A percentile compares a stretch with the other conserved stretches of the same genome.
Conservation (phyloP, 2,329 filamentous ascomycete genomes). For the Podosphaera xanthii region DNA sequence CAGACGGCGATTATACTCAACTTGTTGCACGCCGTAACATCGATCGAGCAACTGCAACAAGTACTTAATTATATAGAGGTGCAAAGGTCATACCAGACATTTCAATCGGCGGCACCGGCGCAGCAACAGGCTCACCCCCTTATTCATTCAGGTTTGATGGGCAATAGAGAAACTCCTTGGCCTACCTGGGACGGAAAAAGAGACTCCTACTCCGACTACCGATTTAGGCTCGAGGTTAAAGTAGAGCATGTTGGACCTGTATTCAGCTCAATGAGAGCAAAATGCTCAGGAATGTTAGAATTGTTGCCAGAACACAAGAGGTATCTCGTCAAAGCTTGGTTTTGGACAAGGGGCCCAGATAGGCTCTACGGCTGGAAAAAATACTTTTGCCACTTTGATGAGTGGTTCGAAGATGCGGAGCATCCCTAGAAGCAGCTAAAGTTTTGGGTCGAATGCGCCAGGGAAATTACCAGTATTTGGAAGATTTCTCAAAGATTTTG, state of each 20-base stretch:
- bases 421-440: neutral
- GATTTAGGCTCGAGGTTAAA: neutral
- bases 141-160: neutral
- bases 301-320: neutral
- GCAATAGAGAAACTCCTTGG: neutral
- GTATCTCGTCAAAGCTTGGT: neutral
- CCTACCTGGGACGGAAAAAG: neutral
- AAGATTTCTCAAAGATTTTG: too few relatives aligned
- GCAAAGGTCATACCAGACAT: neutral
- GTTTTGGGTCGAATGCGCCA: too few relatives aligned
- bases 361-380: neutral
- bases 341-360: neutral
- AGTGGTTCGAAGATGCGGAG: neutral
- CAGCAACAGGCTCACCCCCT: neutral
- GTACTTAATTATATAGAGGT: neutral
- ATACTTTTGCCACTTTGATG: neutral
- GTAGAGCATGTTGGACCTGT: neutral
- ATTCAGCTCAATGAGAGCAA: neutral
- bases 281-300: neutral
- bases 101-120: neutral
- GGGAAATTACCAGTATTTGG: too few relatives aligned
- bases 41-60: neutral
- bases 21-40: too few relatives aligned
- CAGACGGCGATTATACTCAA: too few relatives aligned
- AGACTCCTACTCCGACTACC: neutral